These are phyloP conservation scores for Erythrobasidium hasegawianum DNA, from an alignment of 1,284 basidiomycete species.

Conservation along the genomic window DNA sequence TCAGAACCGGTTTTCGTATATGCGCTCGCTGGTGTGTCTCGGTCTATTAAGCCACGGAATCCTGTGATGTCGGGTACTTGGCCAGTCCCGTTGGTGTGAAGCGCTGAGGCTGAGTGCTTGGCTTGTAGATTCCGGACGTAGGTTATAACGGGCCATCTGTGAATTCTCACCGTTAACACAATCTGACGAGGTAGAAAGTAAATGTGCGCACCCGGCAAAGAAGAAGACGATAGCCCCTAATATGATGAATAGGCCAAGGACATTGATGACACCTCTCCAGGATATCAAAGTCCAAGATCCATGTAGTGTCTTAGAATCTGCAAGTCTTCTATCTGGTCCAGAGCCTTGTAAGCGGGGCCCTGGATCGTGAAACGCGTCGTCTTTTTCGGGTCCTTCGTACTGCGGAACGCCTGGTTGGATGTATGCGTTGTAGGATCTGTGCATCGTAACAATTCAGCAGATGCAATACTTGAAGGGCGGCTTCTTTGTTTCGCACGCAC, in stretches of 20 bases:
- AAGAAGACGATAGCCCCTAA: constrained; percentile 42
- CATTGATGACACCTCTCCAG: constrained; percentile 36
- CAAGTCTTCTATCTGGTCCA: constrained; percentile 27
- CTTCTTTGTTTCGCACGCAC: constrained; percentile 9
- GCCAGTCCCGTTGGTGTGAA: constrained; percentile 41
- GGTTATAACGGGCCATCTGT: constrained; percentile 26
- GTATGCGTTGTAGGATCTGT: constrained; percentile 30
- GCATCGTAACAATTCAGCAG: no score
- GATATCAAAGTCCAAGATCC: constrained; percentile 11
- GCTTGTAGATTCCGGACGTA: constrained; percentile 5
- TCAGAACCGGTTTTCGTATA: constrained; percentile 42
- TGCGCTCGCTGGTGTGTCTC: constrained; percentile 46
- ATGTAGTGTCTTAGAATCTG: constrained; percentile 7
- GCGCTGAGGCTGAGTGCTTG: constrained; percentile 1
- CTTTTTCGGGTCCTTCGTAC: constrained; percentile 30
- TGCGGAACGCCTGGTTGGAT: constrained; percentile 16
- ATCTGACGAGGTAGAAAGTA: background rate
- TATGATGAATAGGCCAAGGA: constrained; percentile 40
- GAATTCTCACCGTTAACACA: no score
- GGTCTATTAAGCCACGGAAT: constrained; percentile 47
- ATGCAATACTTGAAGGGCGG: no score
- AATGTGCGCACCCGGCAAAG: constrained; percentile 34
- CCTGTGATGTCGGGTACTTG: constrained; percentile 42
- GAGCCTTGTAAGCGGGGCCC: constrained; percentile 25
- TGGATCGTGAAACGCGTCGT: constrained; percentile 31